Conservation (phyloP, 768 basidiomycete genomes). For the Mycena indigotica region DNA sequence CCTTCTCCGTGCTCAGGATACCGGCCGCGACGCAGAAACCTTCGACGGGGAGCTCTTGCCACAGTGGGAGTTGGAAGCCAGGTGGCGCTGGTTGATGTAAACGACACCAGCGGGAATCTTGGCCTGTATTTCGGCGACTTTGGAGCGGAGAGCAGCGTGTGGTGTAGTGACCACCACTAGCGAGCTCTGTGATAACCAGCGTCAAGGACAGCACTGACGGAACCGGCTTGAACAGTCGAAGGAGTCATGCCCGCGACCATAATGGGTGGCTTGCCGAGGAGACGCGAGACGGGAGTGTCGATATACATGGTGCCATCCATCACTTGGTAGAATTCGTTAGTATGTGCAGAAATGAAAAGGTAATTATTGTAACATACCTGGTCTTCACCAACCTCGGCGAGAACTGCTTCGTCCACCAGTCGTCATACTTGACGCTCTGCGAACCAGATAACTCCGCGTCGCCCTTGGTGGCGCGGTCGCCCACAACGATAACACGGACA, state of each 20-base stretch:
- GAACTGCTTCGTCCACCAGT: constrained; percentile 91
- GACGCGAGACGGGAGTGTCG: constrained; percentile 95
- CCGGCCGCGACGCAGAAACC: constrained; percentile 99
- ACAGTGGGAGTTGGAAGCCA: constrained; percentile 96
- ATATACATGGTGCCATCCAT: constrained; percentile 92
- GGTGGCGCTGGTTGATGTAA: constrained; percentile 98
- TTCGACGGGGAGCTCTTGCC: constrained; percentile 96
- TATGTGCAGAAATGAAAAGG: neutral
- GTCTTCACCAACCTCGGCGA: constrained; percentile 86
- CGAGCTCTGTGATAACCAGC: constrained; percentile 97
- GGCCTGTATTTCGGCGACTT: constrained; percentile 87
- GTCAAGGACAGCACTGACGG: constrained; percentile 88
- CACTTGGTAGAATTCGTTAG: constrained; percentile 15
- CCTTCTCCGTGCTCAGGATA: constrained; percentile 95
- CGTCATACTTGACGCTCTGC: constrained; percentile 67
- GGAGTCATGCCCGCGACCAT: constrained; percentile 99
- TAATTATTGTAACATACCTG: constrained; percentile 67
- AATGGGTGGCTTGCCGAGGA: constrained; percentile 94
- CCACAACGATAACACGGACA: constrained; percentile 84
- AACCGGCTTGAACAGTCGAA: constrained; percentile 91
- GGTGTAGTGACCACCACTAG: constrained; percentile 98
- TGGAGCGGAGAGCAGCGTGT: constrained; percentile 82
- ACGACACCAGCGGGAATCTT: constrained; percentile 86
- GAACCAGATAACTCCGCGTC: constrained; percentile 83
- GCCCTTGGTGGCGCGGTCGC: constrained; percentile 89